Evolutionary conservation across 2,329 filamentous ascomycete species (phyloP).

Genomic region (Mariannaea elegans): DNA sequence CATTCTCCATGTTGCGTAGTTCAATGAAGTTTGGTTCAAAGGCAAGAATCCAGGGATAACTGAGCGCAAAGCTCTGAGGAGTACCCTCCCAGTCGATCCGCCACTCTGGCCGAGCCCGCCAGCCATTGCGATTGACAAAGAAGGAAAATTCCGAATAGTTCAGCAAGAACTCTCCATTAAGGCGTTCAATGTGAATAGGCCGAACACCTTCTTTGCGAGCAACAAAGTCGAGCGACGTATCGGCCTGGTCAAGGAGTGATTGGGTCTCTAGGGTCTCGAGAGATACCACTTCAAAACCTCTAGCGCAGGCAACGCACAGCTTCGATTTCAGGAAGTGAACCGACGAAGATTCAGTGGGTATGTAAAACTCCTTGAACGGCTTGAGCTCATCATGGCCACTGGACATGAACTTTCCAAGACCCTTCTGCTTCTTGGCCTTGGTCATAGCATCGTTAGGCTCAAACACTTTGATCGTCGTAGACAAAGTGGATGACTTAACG

Average conservation of each 20-base stretch:
- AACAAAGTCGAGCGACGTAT: conserved; percentile 97
- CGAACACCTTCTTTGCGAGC: conserved; percentile 91
- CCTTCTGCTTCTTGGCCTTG: conserved; percentile 94
- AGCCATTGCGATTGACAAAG: conserved; percentile 98
- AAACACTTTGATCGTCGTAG: conserved; percentile 98
- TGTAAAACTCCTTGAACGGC: conserved; percentile 99
- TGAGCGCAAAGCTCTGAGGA: conserved; percentile 90
- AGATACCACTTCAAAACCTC: conserved; percentile 96
- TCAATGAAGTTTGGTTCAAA: conserved; percentile 99
- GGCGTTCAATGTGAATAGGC: conserved; percentile 95
- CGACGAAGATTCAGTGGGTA: conserved; percentile 96
- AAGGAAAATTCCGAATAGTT: conserved; percentile 99
- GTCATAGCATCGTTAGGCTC: conserved; percentile 95
- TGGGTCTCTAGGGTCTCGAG: conserved; percentile 98
- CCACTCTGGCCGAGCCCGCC: conserved; percentile 96
- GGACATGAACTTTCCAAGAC: conserved; percentile 95
- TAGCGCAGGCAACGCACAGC: conserved; percentile 92
- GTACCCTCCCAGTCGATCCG: conserved; percentile 97
- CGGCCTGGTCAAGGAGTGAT: conserved; percentile 94
- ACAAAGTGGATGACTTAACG: conserved; percentile 92
- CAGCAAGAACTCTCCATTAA: conserved; percentile 95
- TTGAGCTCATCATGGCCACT: conserved; percentile 92
- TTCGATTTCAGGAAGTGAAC: conserved; percentile 98
- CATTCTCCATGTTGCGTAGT: conserved; percentile 92
- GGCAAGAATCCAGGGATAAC: conserved; percentile 95